These are phyloP conservation scores for Monascus ruber DNA, from an alignment of 2,329 filamentous ascomycete genomes.

Conservation along the genomic window DNA sequence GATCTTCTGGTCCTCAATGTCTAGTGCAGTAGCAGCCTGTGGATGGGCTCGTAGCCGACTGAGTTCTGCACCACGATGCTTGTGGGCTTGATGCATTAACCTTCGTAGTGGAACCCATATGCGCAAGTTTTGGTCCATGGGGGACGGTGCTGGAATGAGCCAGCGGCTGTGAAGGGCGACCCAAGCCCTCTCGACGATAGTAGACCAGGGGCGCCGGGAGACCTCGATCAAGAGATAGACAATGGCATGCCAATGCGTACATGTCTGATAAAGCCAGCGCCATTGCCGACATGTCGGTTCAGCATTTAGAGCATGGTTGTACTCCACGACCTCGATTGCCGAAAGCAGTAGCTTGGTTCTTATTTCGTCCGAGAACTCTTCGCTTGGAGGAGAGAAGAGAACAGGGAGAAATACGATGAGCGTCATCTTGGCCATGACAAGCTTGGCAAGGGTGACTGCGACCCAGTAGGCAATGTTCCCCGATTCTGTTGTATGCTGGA, in stretches of 20 bases:
- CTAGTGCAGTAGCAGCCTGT: conserved; percentile 8
- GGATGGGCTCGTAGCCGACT: conserved; percentile 16
- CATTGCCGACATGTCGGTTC: conserved; percentile 40
- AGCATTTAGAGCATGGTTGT: conserved; percentile 43
- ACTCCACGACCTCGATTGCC: conserved; percentile 34
- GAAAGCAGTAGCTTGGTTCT: conserved; percentile 26
- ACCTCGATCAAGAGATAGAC: conserved; percentile 46
- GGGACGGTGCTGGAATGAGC: conserved; percentile 26
- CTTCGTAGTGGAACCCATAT: conserved; percentile 25
- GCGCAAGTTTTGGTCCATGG: conserved; percentile 19
- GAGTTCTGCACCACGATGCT: conserved; percentile 23
- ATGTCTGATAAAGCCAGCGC: conserved; percentile 50
- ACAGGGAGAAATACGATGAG: conserved; percentile 44
- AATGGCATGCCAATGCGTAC: conserved; percentile 49
- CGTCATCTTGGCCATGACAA: conserved; percentile 30
- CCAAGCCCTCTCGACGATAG: conserved; percentile 39
- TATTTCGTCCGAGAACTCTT: conserved; percentile 24
- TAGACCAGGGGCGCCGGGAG: conserved; percentile 36
- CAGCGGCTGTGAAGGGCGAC: conserved; percentile 32
- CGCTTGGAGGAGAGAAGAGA: conserved; percentile 27
- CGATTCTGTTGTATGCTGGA: conserved; percentile 29
- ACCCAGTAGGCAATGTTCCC: conserved; percentile 38
- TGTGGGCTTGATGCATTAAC: conserved; percentile 17
- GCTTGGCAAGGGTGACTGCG: conserved; percentile 31
- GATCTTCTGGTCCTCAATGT: conserved; percentile 1